Conservation (phyloP, 805 yeast genomes). For the Komagataella ulmi region DNA sequence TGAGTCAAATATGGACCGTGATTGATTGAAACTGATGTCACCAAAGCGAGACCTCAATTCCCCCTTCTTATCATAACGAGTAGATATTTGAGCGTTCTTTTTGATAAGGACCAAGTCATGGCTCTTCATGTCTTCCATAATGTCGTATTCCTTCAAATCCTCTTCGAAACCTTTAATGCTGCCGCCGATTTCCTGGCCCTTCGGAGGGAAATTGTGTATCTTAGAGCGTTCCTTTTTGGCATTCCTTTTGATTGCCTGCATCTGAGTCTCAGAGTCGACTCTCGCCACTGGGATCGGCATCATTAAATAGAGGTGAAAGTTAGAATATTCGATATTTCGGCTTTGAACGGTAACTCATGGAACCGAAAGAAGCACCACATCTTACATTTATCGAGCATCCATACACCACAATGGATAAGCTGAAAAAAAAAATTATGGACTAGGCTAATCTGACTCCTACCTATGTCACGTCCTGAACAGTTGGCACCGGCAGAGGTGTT, state of each 20-base stretch:
- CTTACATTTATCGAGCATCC: conserved; percentile 3
- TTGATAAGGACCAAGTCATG: background rate
- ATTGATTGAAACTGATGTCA: conserved; percentile 32
- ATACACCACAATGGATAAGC: background rate
- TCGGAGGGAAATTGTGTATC: background rate
- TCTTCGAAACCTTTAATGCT: background rate
- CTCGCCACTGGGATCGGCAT: background rate
- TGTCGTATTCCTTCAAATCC: background rate
- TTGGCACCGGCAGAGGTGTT: conserved; percentile 95
- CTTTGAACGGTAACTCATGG: background rate
- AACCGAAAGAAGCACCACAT: no score
- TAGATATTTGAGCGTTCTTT: background rate
- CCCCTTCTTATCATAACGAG: conserved; percentile 7
- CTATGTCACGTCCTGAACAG: conserved; percentile 92
- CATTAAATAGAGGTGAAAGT: background rate
- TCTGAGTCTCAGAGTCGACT: conserved; percentile 5
- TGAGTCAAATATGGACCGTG: conserved; percentile 41
- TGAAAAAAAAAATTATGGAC: no score
- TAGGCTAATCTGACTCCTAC: background rate
- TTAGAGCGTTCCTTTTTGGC: conserved; percentile 7
- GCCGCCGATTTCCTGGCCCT: background rate
- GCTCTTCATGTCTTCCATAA: background rate
- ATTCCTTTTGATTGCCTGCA: conserved; percentile 10
- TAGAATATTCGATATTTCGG: background rate
- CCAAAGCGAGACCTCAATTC: conserved; percentile 36